Percentiles rank a stretch among this genome's conserved stretches.
Conservation (phyloP, 345 rosid genomes). For the Populus tremula region DNA sequence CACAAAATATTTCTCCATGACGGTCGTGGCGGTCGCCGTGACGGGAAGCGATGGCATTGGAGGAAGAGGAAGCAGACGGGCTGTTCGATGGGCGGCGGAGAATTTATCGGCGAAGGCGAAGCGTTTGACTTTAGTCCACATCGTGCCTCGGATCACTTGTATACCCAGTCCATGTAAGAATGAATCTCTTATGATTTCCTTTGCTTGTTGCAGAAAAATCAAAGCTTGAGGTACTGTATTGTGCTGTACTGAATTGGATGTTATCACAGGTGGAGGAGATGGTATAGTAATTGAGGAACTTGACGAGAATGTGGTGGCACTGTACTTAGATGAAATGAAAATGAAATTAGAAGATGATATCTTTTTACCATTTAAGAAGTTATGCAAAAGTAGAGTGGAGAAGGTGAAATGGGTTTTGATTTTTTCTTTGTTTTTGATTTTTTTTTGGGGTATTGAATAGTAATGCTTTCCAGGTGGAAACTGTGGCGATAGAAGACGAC, state of each 20-base stretch:
- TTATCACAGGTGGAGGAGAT: constrained; percentile 41
- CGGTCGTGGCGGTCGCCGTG: constrained; percentile 53
- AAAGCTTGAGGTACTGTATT: not conserved
- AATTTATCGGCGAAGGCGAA: constrained; percentile 45
- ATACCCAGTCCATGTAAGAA: constrained; percentile 67
- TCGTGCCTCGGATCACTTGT: constrained; percentile 57
- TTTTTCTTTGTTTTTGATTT: not conserved
- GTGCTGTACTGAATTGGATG: not conserved
- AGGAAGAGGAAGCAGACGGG: constrained; percentile 68
- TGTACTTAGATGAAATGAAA: constrained; percentile 61
- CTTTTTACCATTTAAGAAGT: constrained; percentile 49
- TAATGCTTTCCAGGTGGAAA: constrained; percentile 52
- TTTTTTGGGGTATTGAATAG: not conserved
- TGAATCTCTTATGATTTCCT: not conserved
- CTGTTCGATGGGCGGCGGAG: constrained; percentile 74
- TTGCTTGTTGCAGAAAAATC: not conserved
- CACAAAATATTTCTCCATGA: constrained; percentile 10
- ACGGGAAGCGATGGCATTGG: constrained; percentile 48
- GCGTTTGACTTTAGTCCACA: constrained; percentile 69
- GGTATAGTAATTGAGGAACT: constrained; percentile 56
- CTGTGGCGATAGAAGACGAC: constrained; percentile 64
- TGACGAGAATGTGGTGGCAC: constrained; percentile 60
- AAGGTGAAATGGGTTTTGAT: constrained; percentile 30
- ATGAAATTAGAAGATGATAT: constrained; percentile 37
- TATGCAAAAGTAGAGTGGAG: constrained; percentile 34